These are phyloP conservation scores for Cadophora sp. DNA, from an alignment of 2,329 filamentous ascomycete species.

Conservation along the genomic window DNA sequence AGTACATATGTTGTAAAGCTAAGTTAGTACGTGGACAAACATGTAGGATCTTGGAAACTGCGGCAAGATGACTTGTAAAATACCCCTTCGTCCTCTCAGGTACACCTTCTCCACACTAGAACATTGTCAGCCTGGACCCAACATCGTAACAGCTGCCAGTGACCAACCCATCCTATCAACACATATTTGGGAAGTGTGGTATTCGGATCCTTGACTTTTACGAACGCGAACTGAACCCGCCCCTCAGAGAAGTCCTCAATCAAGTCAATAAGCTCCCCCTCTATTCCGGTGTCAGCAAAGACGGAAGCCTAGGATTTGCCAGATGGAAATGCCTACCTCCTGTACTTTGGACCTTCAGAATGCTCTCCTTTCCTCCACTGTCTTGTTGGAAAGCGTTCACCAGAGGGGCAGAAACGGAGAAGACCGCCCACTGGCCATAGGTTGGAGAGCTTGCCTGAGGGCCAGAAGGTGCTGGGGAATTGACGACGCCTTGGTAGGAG, in stretches of 20 bases:
- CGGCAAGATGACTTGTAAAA: slow-evolving; percentile 91
- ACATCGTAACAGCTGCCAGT: slow-evolving; percentile 9
- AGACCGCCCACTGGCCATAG: slow-evolving; percentile 91
- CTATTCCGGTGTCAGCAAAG: slow-evolving; percentile 52
- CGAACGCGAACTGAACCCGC: slow-evolving; percentile 94
- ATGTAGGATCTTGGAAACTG: slow-evolving; percentile 90
- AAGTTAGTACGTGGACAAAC: slow-evolving; percentile 49
- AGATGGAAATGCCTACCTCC: slow-evolving; percentile 64
- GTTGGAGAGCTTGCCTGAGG: slow-evolving; percentile 73
- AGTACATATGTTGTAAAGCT: slow-evolving; percentile 16
- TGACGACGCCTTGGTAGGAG: slow-evolving; percentile 75
- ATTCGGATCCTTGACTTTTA: slow-evolving; percentile 96
- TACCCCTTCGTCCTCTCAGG: slow-evolving; percentile 99
- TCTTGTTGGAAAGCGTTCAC: slow-evolving; percentile 91
- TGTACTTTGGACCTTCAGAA: slow-evolving; percentile 91
- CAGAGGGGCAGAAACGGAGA: slow-evolving; percentile 90
- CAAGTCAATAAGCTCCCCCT: slow-evolving; percentile 88
- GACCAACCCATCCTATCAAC: slow-evolving; percentile 81
- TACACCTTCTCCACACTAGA: slow-evolving; percentile 88
- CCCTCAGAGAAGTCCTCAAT: slow-evolving; percentile 97
- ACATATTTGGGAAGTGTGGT: slow-evolving; percentile 88
- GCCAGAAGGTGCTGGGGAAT: slow-evolving; percentile 62
- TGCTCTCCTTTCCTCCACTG: slow-evolving; percentile 84
- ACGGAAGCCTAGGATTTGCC: slow-evolving; percentile 8
- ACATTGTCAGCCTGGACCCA: slow-evolving; percentile 35